These are phyloP conservation scores for Rhizophlyctis rosea DNA, from an alignment of 192 early-diverging fungal species.

Conservation along the genomic window DNA sequence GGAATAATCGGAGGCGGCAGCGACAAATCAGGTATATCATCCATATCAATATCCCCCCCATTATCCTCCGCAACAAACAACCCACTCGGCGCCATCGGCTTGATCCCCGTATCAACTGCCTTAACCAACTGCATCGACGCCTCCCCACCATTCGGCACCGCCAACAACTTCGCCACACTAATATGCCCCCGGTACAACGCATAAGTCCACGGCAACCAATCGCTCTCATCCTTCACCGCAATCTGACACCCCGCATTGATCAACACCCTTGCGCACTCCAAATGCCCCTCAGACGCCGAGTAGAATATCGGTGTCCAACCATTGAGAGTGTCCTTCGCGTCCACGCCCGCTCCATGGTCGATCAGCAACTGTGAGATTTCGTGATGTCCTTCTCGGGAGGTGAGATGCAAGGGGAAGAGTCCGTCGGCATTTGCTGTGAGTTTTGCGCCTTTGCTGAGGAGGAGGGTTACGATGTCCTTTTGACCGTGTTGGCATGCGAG, in stretches of 20 bases:
- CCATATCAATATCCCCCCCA: constrained; percentile 72
- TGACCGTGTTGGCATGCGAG: constrained; percentile 92
- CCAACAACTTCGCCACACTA: constrained; percentile 40
- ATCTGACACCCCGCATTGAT: constrained; percentile 73
- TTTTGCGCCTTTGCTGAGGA: constrained; percentile 74
- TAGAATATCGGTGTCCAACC: constrained; percentile 98
- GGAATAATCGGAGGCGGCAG: constrained; percentile 98
- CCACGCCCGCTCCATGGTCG: constrained; percentile 66
- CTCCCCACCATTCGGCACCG: constrained; percentile 3
- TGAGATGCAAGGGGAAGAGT: constrained; percentile 83
- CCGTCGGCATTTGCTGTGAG: constrained; percentile 76
- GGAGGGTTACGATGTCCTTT: constrained; percentile 74
- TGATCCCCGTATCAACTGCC: constrained; percentile 23
- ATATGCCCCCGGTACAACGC: constrained; percentile 59
- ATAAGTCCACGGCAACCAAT: constrained; percentile 82
- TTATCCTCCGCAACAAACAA: constrained; percentile 36
- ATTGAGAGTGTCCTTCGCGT: constrained; percentile 84
- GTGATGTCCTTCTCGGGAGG: constrained; percentile 78
- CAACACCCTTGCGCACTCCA: constrained; percentile 74
- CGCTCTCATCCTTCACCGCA: constrained; percentile 77
- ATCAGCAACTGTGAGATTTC: constrained; percentile 73
- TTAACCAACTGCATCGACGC: background rate
- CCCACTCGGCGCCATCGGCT: constrained; percentile 49
- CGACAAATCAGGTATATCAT: constrained; percentile 87
- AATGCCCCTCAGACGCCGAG: constrained; percentile 86